These are phyloP conservation scores for Primulina huaijiensis DNA, from an alignment of 257 asterid genomes.

Conservation along the genomic window DNA sequence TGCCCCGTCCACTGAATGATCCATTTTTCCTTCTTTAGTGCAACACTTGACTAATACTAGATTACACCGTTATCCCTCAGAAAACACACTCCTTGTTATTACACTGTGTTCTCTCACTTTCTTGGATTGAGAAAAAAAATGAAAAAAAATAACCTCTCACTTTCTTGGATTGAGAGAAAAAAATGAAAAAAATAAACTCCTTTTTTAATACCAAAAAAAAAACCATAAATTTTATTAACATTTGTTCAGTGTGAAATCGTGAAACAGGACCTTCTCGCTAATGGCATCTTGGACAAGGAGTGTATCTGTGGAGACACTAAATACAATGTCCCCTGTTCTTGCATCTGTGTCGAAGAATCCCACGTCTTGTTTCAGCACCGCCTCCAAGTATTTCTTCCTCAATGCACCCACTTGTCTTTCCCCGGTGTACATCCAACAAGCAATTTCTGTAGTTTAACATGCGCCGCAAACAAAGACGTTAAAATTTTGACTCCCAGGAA, in stretches of 20 bases:
- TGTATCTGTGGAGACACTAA: slow-evolving; percentile 94
- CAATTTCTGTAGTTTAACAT: slow-evolving; percentile 55
- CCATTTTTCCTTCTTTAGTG: slow-evolving; percentile 29
- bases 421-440: slow-evolving; percentile 97
- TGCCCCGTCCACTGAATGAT: slow-evolving; percentile 20
- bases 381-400: slow-evolving; percentile 89
- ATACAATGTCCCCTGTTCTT: slow-evolving; percentile 94
- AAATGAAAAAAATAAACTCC: no score
- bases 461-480: slow-evolving; percentile 1
- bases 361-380: slow-evolving; percentile 93
- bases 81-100: slow-evolving; percentile 26
- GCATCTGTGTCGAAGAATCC: slow-evolving; percentile 99
- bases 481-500: slow-evolving; percentile 12
- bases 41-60: slow-evolving; percentile 23
- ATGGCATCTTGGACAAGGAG: slow-evolving; percentile 99
- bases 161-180: not conserved
- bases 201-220: not conserved
- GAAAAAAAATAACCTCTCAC: no score
- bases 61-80: slow-evolving; percentile 39
- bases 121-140: not conserved
- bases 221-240: not conserved
- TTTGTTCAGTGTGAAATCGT: not conserved
- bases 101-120: slow-evolving; percentile 8
- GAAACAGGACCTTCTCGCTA: slow-evolving; percentile 75
- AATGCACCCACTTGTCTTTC: slow-evolving; percentile 88